Conservation (phyloP, 495 filamentous ascomycete genomes). For the Penicillium pancosmium region DNA sequence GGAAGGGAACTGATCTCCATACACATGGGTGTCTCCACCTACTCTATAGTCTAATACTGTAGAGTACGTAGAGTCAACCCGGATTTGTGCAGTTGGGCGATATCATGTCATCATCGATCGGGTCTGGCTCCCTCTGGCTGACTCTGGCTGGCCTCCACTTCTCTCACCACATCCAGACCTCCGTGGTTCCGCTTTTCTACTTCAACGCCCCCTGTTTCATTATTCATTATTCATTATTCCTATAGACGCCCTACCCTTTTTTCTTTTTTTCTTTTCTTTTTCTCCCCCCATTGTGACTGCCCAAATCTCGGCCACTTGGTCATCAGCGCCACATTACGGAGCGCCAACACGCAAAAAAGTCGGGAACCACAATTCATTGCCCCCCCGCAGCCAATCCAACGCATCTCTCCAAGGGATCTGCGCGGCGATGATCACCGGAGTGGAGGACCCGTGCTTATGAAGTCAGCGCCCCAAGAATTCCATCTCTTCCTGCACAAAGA, state of each 20-base stretch:
- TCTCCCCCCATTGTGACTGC: background rate
- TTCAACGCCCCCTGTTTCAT: background rate
- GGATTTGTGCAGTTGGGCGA: constrained; percentile 27
- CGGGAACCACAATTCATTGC: constrained; percentile 13
- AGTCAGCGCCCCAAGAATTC: constrained; percentile 31
- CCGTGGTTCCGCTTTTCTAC: background rate
- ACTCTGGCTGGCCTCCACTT: background rate
- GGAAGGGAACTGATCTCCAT: background rate
- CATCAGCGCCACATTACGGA: constrained; percentile 5
- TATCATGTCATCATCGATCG: constrained; percentile 37
- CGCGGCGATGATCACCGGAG: constrained; percentile 29
- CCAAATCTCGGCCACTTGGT: background rate
- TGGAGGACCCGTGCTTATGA: constrained; percentile 30
- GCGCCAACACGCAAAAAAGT: constrained; percentile 1
- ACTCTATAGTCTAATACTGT: background rate
- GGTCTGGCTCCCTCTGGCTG: constrained; percentile 4
- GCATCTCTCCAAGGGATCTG: constrained; percentile 21
- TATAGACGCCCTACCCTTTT: background rate
- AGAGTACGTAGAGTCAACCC: constrained; percentile 7
- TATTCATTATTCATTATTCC: too few species aligned
- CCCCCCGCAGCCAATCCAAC: constrained; percentile 21
- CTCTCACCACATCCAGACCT: background rate
- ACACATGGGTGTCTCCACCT: background rate
- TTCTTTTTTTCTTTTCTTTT: background rate
- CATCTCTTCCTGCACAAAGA: constrained; percentile 24